phyloP scores from a whole-genome alignment of 768 basidiomycete species.

The Cystobasidium onofrii region DNA sequence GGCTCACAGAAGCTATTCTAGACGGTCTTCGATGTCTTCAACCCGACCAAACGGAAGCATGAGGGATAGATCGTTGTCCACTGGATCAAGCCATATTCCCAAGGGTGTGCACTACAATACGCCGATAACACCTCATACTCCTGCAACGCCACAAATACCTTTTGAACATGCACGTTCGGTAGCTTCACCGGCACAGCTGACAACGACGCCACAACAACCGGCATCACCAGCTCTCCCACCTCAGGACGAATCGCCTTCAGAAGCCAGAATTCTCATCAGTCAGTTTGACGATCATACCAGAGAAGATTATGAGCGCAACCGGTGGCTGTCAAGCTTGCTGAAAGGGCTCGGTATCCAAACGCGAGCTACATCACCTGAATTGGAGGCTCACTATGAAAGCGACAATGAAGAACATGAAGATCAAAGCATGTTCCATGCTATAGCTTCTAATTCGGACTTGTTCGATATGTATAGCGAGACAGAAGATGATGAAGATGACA shows the following conservation, averaged over 20 bases:
- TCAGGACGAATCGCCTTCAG: not conserved
- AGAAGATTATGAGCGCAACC: constrained; percentile 29
- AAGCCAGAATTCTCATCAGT: not conserved
- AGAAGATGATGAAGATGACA: not conserved
- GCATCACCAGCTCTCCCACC: no score
- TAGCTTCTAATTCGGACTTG: not conserved
- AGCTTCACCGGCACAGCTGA: no score
- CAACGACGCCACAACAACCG: no score
- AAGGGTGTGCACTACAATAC: not conserved
- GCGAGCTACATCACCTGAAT: not conserved
- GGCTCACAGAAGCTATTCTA: not conserved
- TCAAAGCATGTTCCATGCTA: not conserved
- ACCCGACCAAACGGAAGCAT: not conserved
- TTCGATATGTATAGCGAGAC: not conserved
- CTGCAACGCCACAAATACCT: not conserved
- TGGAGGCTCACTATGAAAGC: no score
- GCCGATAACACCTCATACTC: not conserved
- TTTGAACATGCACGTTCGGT: no score
- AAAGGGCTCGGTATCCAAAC: constrained; percentile 25
- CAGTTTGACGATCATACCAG: not conserved
- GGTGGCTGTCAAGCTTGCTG: constrained; percentile 30
- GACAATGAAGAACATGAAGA: not conserved
- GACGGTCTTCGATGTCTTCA: not conserved
- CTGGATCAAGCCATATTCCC: not conserved
- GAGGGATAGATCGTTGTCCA: not conserved